phyloP scores from a whole-genome alignment of 352 stramenopile genomes.

The Peronospora destructor region DNA sequence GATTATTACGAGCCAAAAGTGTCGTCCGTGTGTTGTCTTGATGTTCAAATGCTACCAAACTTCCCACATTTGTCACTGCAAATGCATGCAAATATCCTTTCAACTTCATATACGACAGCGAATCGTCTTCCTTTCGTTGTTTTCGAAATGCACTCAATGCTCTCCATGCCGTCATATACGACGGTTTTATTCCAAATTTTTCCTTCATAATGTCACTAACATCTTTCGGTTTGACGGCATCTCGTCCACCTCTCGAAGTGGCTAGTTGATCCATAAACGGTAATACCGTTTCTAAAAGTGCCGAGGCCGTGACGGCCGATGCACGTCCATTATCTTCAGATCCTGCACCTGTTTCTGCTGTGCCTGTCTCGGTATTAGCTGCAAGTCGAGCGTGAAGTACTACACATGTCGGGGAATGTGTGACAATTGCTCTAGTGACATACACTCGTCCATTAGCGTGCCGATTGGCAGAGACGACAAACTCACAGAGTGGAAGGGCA shows the following conservation, averaged over 20 bases:
- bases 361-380: slow-evolving; percentile 15
- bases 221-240: slow-evolving; percentile 61
- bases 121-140: slow-evolving; percentile 60
- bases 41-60: slow-evolving; percentile 61
- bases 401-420: slow-evolving; percentile 41
- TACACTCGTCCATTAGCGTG: slow-evolving; percentile 74
- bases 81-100: slow-evolving; percentile 57
- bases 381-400: slow-evolving; percentile 38
- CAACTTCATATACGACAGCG: slow-evolving; percentile 63
- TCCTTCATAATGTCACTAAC: slow-evolving; percentile 81
- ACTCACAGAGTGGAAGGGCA: slow-evolving; percentile 38
- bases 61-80: slow-evolving; percentile 46
- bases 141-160: slow-evolving; percentile 63
- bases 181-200: slow-evolving; percentile 68
- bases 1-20: slow-evolving; percentile 1
- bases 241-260: slow-evolving; percentile 27
- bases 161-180: slow-evolving; percentile 77
- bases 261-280: slow-evolving; percentile 51
- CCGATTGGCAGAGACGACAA: slow-evolving; percentile 67
- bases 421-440: slow-evolving; percentile 50
- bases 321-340: slow-evolving; percentile 10
- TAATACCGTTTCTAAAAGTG: slow-evolving; percentile 66
- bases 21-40: slow-evolving; percentile 8
- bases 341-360: slow-evolving; percentile 1
- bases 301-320: slow-evolving; percentile 47